Evolutionary conservation across 139 green algal species (phyloP).

Genomic region (Raphidocelis subcapitata): DNA sequence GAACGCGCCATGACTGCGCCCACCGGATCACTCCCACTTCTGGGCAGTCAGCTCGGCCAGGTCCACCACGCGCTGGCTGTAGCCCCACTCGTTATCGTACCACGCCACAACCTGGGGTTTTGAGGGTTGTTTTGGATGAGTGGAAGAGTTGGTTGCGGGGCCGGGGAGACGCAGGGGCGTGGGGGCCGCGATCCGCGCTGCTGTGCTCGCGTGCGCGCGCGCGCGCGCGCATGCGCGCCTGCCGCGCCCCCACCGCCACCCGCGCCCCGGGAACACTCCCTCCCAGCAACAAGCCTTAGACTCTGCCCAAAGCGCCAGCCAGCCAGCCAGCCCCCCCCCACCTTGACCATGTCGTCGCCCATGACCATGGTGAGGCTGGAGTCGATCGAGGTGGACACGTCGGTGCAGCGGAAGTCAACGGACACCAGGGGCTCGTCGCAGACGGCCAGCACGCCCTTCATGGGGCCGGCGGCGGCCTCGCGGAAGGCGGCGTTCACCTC

Average conservation of each 20-base stretch:
- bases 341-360: constrained; percentile 98
- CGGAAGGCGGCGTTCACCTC: constrained; percentile 98
- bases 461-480: constrained; percentile 76
- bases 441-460: constrained; percentile 92
- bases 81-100: constrained; percentile 98
- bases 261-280: no score
- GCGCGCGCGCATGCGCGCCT: no score
- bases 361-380: constrained; percentile 99
- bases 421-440: constrained; percentile 96
- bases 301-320: no score
- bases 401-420: constrained; percentile 85
- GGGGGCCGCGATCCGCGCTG: no score
- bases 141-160: no score
- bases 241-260: no score
- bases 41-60: constrained; percentile 83
- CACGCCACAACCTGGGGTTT: constrained; percentile 65
- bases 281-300: no score
- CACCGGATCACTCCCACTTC: constrained; percentile 53
- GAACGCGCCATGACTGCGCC: no score
- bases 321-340: no score
- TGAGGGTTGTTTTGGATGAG: no score
- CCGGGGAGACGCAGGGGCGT: no score
- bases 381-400: constrained; percentile 87
- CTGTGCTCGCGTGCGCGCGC: no score
- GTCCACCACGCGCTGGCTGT: constrained; percentile 95